phyloP scores from a whole-genome alignment of 768 basidiomycete species.

The Pisolithus orientalis region DNA sequence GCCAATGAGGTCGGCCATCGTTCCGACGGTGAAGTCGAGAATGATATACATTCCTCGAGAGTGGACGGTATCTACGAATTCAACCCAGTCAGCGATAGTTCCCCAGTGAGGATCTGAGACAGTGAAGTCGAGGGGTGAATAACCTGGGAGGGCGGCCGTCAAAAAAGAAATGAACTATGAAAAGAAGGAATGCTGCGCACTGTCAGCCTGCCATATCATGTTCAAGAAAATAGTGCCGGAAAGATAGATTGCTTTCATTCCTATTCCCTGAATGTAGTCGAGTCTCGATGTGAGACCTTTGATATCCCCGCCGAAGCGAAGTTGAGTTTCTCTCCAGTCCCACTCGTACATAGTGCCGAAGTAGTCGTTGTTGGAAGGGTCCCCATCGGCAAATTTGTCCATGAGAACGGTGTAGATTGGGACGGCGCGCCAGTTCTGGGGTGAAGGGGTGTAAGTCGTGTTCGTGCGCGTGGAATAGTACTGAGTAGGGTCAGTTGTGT shows the following conservation, averaged over 20 bases:
- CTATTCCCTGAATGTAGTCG: slow-evolving; percentile 91
- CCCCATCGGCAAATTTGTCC: slow-evolving; percentile 93
- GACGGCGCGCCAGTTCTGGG: slow-evolving; percentile 77
- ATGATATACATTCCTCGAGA: slow-evolving; percentile 85
- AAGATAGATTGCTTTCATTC: slow-evolving; percentile 77
- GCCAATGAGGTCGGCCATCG: slow-evolving; percentile 83
- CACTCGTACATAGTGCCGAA: slow-evolving; percentile 75
- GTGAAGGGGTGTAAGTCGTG: slow-evolving; percentile 69
- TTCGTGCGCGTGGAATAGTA: slow-evolving; percentile 60
- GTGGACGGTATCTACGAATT: slow-evolving; percentile 72
- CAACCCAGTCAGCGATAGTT: slow-evolving; percentile 71
- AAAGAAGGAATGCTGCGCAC: slow-evolving; percentile 40
- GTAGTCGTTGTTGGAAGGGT: slow-evolving; percentile 87
- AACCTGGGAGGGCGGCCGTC: slow-evolving; percentile 40
- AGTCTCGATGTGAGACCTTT: slow-evolving; percentile 67
- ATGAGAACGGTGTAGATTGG: slow-evolving; percentile 78
- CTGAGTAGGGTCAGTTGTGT: slow-evolving; percentile 58
- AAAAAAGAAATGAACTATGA: background rate
- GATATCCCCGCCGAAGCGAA: slow-evolving; percentile 86
- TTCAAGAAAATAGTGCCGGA: slow-evolving; percentile 91
- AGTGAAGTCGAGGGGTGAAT: slow-evolving; percentile 88
- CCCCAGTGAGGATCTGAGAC: slow-evolving; percentile 94
- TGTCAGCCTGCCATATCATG: slow-evolving; percentile 97
- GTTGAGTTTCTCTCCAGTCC: slow-evolving; percentile 84
- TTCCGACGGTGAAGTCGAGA: slow-evolving; percentile 91